Base-by-base conservation (phyloP, 768 basidiomycete species). In the Boletellus ananiceps region DNA sequence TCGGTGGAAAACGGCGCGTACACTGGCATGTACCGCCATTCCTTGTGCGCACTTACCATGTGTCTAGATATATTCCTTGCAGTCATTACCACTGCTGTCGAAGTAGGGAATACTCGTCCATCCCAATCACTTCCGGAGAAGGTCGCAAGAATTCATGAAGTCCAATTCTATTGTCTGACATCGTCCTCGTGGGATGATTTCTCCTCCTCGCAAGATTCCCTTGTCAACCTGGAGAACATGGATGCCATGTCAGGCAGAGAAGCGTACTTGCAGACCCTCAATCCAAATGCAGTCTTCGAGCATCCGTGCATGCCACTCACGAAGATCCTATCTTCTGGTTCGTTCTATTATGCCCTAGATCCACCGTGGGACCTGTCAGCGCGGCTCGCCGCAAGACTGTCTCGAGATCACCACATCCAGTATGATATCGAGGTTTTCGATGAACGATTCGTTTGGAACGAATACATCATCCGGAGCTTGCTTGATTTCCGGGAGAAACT, bases 401-500 rank as follows among this genome's bases (percentile, higher is more conserved):
- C 76, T 50, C 72, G 80, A 64, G 76, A 78, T 57, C 68, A 64
- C 46, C 69, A 61, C 34, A 55, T 69, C 40, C 63, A 66, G 35
- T 71, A 70, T 53, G 82, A 88, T 57, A 63, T 77, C 8, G 74
- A 72, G 19, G 70, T 74, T n/a, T 91, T 84, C 57, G 91, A 94
- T 63, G 83, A 84, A 46, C 80, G 89, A 44, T 95, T 94, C 63
- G 80, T 98, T 12, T 99, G 95, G 95, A 99, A 99, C 63, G 85
- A 88, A 57, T 94, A 85, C 59, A 84, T 98, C 46, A 79, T 94
- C 39, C 77, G 83, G 37, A 89, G 91, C 59, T 70, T 98, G 46
- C 77, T 98, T 32, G 86, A 92, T 60, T 98, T 97, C 68, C 75
- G 96, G 43, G 83, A 86, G 45, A 75, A 86, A 40, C 72, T 99